These are phyloP conservation scores for Fistulifera pelliculosa DNA, from an alignment of 108 stramenopile genomes.

Conservation along the genomic window DNA sequence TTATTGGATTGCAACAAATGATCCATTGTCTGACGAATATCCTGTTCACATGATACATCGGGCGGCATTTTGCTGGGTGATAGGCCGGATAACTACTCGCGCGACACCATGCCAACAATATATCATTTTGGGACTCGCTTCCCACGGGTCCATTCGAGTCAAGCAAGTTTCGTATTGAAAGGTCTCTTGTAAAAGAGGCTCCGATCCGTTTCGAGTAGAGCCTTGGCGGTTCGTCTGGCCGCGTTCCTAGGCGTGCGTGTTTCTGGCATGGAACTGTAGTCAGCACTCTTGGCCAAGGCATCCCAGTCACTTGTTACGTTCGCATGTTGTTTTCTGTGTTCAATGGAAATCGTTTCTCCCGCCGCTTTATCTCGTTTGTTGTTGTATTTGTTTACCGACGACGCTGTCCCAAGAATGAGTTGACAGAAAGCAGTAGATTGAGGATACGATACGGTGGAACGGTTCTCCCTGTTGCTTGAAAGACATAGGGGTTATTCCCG, in stretches of 20 bases:
- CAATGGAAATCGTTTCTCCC: too few species aligned
- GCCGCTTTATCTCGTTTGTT: too few species aligned
- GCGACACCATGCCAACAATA: constrained; percentile 45
- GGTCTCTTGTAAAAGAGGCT: constrained; percentile 32
- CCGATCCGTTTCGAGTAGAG: constrained; percentile 65
- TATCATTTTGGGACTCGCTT: constrained; percentile 71
- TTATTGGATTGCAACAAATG: constrained; percentile 26
- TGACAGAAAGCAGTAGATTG: constrained; percentile 45
- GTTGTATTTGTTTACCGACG: too few species aligned
- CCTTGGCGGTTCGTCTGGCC: constrained; percentile 61
- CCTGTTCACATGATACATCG: constrained; percentile 27
- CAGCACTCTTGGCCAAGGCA: constrained; percentile 62
- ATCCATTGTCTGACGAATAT: constrained; percentile 26
- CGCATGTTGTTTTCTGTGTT: background rate
- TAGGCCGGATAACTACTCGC: background rate
- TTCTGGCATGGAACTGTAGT: constrained; percentile 49
- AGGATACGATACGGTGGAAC: constrained; percentile 48
- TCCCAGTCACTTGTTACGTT: constrained; percentile 41
- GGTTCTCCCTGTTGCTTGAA: constrained; percentile 47
- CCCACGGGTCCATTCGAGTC: constrained; percentile 61
- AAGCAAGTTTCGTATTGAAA: constrained; percentile 32
- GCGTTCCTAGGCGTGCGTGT: constrained; percentile 41
- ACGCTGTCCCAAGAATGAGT: constrained; percentile 6
- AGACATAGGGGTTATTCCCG: constrained; percentile 52
- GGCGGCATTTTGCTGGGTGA: constrained; percentile 1